Percentiles rank a stretch among this genome's conserved stretches.
Conservation (phyloP, 2,329 filamentous ascomycete species). For the Cladosporium sp. region DNA sequence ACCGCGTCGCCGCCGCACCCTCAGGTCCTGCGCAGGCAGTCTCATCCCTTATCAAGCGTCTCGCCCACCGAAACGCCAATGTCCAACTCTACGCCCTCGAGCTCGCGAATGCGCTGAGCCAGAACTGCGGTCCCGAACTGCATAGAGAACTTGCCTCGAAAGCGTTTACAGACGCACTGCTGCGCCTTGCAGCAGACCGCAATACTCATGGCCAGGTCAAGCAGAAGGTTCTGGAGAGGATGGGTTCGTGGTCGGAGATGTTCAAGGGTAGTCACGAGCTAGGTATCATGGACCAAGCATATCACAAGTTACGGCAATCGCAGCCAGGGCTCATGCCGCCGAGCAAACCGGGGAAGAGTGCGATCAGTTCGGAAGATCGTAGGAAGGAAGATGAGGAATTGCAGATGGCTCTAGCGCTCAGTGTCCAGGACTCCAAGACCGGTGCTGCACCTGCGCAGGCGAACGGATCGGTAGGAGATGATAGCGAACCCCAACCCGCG, state of each 20-base stretch:
- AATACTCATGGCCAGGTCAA: constrained; percentile 97
- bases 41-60: constrained; percentile 82
- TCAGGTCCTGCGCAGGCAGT: constrained; percentile 51
- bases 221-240: constrained; percentile 91
- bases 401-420: constrained; percentile 90
- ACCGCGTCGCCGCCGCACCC: constrained; percentile 32
- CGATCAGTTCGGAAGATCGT: constrained; percentile 82
- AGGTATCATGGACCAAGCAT: constrained; percentile 96
- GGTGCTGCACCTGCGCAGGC: constrained; percentile 34
- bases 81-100: constrained; percentile 93
- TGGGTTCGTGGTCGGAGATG: constrained; percentile 95
- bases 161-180: constrained; percentile 88
- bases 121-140: constrained; percentile 82
- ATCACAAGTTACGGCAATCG: constrained; percentile 70
- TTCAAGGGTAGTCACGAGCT: constrained; percentile 84
- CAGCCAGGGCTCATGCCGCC: constrained; percentile 79
- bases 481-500: constrained; percentile 37
- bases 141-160: constrained; percentile 86
- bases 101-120: constrained; percentile 84
- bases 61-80: constrained; percentile 91
- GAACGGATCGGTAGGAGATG: constrained; percentile 15
- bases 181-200: constrained; percentile 83
- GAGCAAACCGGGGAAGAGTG: constrained; percentile 87
- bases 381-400: constrained; percentile 96
- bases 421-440: constrained; percentile 73